Evolutionary conservation across 257 asterid species (phyloP), one percentile per base, ranked within the genome.

Genomic region (Orobanche coerulescens): DNA sequence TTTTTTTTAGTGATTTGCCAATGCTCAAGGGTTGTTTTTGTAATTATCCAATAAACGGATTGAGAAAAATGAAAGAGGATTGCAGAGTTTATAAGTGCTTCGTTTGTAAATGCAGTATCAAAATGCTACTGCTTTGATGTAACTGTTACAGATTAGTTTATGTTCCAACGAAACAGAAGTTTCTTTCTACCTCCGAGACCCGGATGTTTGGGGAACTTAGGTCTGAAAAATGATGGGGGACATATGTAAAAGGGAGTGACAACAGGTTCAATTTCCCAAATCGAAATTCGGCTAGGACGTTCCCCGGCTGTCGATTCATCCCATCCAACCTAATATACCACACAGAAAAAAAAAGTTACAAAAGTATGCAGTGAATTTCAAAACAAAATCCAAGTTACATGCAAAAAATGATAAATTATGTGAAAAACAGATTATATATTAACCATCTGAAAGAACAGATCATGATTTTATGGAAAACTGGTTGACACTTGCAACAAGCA

Each of bases 301-400:
- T 93, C 99, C 33, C 99, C 97, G 44, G 97, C 97, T 11, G 94
- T 86, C 6, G 99, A 86, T 75, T 89, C 99, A 61, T 93, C 99
- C 99, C 99, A 93, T 62, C 97, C 99, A 49, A 93, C 95, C 98
- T 92, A 71, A 63, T 56, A 43, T 54, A n/a, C n/a, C n/a, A n/a
- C n/a, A n/a, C n/a, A n/a, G n/a, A n/a, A n/a, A n/a, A n/a, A n/a
- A n/a, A 64, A 46, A 8, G 4, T 57, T 34, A 48, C 53, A 70
- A 36, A 34, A 67, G 51, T 26, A 14, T 52, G 61, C 23, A n/a
- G 12, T 15, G 12, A 36, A 61, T 23, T 23, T 2, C 3, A 28
- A 59, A 49, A 66, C 31, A 23, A 46, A 18, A 58, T 20, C 36
- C 34, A 36, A 11, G 52, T 20, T 36, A 42, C n/a, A 20, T 4